Conservation (phyloP, 1,139 yeast species). For the Taphrina flavorubra region DNA sequence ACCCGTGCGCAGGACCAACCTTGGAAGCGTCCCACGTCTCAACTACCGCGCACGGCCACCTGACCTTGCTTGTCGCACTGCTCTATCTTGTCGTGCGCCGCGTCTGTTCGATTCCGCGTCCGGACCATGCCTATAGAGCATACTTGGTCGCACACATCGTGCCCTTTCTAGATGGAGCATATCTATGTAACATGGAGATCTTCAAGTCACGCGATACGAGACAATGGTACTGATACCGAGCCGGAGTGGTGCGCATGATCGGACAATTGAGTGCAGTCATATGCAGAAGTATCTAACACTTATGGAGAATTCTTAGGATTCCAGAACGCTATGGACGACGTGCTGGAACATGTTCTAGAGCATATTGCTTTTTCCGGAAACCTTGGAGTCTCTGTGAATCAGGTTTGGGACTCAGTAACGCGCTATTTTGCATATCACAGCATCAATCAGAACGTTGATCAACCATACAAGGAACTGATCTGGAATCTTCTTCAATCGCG, state of each 20-base stretch:
- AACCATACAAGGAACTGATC: constrained; percentile 16
- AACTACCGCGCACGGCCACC: too few relatives aligned
- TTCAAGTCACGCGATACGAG: too few relatives aligned
- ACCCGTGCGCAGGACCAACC: not conserved
- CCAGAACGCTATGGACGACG: constrained; percentile 26
- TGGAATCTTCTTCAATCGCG: constrained; percentile 1
- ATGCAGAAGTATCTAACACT: too few relatives aligned
- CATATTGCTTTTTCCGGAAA: constrained; percentile 29
- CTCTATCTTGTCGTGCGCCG: not conserved
- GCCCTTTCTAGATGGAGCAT: too few relatives aligned
- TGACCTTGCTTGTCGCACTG: too few relatives aligned
- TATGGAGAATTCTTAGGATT: not conserved
- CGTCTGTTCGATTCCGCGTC: constrained; percentile 10
- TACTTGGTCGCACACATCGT: not conserved
- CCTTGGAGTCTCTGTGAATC: constrained; percentile 1
- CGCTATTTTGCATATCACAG: constrained; percentile 1
- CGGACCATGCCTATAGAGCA: not conserved
- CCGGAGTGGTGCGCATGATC: not conserved
- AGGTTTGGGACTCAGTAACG: constrained; percentile 15
- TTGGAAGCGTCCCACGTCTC: too few relatives aligned
- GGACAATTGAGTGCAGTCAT: not conserved
- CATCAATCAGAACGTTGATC: constrained; percentile 9
- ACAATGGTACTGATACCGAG: not conserved
- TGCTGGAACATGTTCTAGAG: constrained; percentile 25
- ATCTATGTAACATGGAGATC: too few relatives aligned